A percentile compares a stretch with the other conserved stretches of the same genome.
phyloP scores from a whole-genome alignment of 129 eudicot species.

The Daucus carota region DNA sequence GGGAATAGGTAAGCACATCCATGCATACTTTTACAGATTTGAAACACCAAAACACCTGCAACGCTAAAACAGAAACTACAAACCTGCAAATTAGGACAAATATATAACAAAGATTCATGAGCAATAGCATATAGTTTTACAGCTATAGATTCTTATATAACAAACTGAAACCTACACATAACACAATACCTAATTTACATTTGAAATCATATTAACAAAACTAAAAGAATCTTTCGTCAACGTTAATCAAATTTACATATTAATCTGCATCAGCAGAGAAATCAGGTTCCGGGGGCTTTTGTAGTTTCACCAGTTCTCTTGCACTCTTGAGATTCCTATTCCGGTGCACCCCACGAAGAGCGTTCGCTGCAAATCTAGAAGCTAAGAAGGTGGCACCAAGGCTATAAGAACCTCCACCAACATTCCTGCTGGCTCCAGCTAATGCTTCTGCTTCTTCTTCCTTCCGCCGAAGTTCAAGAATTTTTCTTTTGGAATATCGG shows the following conservation, averaged over 20 bases:
- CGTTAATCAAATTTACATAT: conserved; percentile 13
- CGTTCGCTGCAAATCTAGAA: conserved; percentile 67
- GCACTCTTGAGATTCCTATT: conserved; percentile 50
- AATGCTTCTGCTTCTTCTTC: conserved; percentile 49
- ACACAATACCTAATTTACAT: neutral
- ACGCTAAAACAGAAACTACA: neutral
- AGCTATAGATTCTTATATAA: neutral
- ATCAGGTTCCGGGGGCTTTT: conserved; percentile 92
- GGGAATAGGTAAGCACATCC: neutral
- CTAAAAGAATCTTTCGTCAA: conserved; percentile 3
- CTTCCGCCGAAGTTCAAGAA: conserved; percentile 53
- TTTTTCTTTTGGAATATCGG: conserved; percentile 56
- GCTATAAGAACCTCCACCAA: conserved; percentile 51
- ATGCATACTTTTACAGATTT: neutral
- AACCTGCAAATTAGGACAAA: neutral
- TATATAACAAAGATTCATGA: neutral
- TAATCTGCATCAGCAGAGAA: conserved; percentile 65
- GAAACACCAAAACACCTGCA: neutral
- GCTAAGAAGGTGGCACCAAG: conserved; percentile 76
- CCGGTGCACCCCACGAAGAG: conserved; percentile 79
- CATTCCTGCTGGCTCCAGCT: conserved; percentile 26
- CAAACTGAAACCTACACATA: neutral
- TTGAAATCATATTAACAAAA: neutral
- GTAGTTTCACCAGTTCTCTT: conserved; percentile 68
- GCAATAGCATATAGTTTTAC: neutral